These are phyloP conservation scores for Aspergillus felis DNA, from an alignment of 2,329 filamentous ascomycete species.

Conservation along the genomic window DNA sequence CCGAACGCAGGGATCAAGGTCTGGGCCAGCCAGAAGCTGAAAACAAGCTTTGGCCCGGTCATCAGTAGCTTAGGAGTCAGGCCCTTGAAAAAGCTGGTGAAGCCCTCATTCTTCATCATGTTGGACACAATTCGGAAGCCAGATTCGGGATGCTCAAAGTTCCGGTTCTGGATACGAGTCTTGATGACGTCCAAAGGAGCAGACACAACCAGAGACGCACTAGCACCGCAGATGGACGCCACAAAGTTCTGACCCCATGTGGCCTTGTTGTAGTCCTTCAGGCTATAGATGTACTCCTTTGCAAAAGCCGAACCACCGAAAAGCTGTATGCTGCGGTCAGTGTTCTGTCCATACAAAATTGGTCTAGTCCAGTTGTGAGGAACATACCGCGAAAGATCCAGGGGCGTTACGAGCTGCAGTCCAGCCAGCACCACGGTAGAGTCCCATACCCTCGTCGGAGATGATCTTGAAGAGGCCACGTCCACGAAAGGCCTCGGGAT, in stretches of 20 bases:
- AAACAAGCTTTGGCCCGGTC: constrained; percentile 98
- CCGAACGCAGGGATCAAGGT: constrained; percentile 93
- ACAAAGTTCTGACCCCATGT: constrained; percentile 96
- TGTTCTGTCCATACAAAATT: not conserved
- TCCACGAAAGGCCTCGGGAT: constrained; percentile 95
- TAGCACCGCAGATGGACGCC: constrained; percentile 90
- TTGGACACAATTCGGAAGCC: constrained; percentile 87
- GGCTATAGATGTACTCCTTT: constrained; percentile 89
- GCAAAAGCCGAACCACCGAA: constrained; percentile 97
- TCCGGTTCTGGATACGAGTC: constrained; percentile 95
- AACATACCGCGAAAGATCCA: constrained; percentile 86
- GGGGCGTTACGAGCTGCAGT: constrained; percentile 95
- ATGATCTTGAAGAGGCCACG: constrained; percentile 88
- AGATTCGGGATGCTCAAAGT: constrained; percentile 96
- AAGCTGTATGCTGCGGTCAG: constrained; percentile 54
- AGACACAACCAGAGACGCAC: constrained; percentile 92
- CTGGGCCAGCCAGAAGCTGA: constrained; percentile 99
- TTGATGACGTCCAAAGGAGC: constrained; percentile 96
- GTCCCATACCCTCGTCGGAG: constrained; percentile 86
- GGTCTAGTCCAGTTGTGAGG: constrained; percentile 12
- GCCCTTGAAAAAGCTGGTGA: constrained; percentile 93
- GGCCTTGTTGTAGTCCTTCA: constrained; percentile 93
- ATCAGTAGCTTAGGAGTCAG: constrained; percentile 95
- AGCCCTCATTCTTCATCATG: constrained; percentile 89
- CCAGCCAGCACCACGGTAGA: constrained; percentile 97